Conservation (phyloP, 192 early-diverging fungal genomes). For the Coemansia sp. region DNA sequence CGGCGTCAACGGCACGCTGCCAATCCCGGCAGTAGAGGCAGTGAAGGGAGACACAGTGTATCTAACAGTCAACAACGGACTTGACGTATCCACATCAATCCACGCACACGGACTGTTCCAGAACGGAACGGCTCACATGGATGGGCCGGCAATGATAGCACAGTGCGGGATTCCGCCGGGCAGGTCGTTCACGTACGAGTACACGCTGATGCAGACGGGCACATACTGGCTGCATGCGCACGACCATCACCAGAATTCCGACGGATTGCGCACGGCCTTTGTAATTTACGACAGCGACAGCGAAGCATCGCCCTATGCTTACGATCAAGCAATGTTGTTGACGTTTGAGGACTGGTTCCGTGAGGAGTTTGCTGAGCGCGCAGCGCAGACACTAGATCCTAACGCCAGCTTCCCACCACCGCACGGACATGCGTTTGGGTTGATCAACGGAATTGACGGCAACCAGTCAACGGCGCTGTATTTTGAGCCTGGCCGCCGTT, state of each 20-base stretch:
- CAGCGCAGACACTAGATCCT: slow-evolving; percentile 53
- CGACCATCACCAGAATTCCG: slow-evolving; percentile 69
- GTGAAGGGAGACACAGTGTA: slow-evolving; percentile 25
- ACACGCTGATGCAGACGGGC: slow-evolving; percentile 65
- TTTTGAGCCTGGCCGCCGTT: slow-evolving; percentile 73
- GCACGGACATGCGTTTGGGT: slow-evolving; percentile 57
- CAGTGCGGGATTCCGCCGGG: slow-evolving; percentile 76
- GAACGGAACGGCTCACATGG: slow-evolving; percentile 63
- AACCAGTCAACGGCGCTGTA: slow-evolving; percentile 51
- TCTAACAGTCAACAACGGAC: slow-evolving; percentile 54
- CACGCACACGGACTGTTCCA: slow-evolving; percentile 82
- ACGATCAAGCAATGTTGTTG: slow-evolving; percentile 66
- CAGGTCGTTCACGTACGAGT: slow-evolving; percentile 63
- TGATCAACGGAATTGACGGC: slow-evolving; percentile 51
- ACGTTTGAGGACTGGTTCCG: slow-evolving; percentile 73
- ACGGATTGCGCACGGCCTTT: slow-evolving; percentile 73
- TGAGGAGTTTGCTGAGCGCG: slow-evolving; percentile 56
- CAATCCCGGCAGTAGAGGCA: slow-evolving; percentile 46
- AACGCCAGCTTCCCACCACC: slow-evolving; percentile 59
- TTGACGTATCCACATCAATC: slow-evolving; percentile 61
- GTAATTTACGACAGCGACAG: slow-evolving; percentile 59
- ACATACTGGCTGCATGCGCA: slow-evolving; percentile 86
- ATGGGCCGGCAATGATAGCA: slow-evolving; percentile 67
- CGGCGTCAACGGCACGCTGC: slow-evolving; percentile 64
- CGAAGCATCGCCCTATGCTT: slow-evolving; percentile 46